Evolutionary conservation across 2,329 filamentous ascomycete genomes (phyloP).

Genomic region (Madurella mycetomatis): DNA sequence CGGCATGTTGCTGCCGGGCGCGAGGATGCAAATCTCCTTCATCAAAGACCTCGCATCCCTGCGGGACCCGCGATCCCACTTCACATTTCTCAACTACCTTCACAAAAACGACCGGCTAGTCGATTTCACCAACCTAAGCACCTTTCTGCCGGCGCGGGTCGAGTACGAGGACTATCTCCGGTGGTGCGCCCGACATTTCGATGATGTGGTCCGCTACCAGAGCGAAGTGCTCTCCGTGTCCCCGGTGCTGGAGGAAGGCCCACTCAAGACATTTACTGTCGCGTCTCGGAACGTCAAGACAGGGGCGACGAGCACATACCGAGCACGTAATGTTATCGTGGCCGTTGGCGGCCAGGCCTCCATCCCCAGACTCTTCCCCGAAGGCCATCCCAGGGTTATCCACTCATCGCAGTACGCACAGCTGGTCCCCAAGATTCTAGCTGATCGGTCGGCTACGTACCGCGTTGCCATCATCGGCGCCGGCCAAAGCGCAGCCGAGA

Average conservation of each 20-base stretch:
- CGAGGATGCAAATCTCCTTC: constrained; percentile 97
- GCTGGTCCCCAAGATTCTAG: constrained; percentile 55
- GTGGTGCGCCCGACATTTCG: constrained; percentile 84
- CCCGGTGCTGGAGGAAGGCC: constrained; percentile 48
- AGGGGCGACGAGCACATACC: constrained; percentile 48
- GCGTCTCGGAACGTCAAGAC: constrained; percentile 58
- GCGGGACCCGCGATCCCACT: constrained; percentile 80
- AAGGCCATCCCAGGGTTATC: constrained; percentile 67
- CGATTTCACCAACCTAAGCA: constrained; percentile 85
- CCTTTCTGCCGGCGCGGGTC: constrained; percentile 77
- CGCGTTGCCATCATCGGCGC: constrained; percentile 81
- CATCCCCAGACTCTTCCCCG: constrained; percentile 66
- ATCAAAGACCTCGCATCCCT: constrained; percentile 92
- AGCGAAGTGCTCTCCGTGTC: constrained; percentile 71
- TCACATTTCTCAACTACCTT: constrained; percentile 95
- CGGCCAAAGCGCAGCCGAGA: constrained; percentile 91
- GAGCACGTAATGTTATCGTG: constrained; percentile 61
- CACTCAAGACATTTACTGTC: constrained; percentile 64
- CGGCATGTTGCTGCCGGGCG: constrained; percentile 88
- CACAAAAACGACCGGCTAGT: constrained; percentile 76
- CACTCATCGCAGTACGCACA: constrained; percentile 86
- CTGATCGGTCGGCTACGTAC: constrained; percentile 53
- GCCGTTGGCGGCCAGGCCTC: constrained; percentile 59
- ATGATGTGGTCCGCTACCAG: constrained; percentile 66
- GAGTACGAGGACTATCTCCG: constrained; percentile 96